A percentile compares a stretch with the other conserved stretches of the same genome.
Conservation (phyloP, 192 early-diverging fungal genomes). For the Entomortierella parvispora region DNA sequence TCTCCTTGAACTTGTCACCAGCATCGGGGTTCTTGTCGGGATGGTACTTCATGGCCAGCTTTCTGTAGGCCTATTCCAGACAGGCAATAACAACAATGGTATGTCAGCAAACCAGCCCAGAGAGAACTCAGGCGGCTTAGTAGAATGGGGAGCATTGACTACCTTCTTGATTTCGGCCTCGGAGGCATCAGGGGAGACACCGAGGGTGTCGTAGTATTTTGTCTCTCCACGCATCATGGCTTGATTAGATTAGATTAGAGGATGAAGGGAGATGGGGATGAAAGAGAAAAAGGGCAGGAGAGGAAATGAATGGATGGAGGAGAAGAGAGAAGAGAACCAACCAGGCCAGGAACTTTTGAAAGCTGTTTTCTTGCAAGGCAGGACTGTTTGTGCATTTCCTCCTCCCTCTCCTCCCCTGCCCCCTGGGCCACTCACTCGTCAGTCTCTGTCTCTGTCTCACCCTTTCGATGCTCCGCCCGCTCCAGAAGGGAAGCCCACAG, state of each 20-base stretch:
- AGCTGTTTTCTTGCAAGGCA: no score
- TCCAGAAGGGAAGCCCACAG: no score
- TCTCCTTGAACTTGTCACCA: slow-evolving; percentile 87
- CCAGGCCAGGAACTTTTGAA: no score
- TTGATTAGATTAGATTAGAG: slow-evolving; percentile 2
- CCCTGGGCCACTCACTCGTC: no score
- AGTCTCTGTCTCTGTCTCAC: no score
- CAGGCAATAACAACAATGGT: neutral
- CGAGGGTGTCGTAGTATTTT: slow-evolving; percentile 76
- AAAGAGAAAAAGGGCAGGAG: neutral
- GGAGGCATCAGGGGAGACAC: slow-evolving; percentile 56
- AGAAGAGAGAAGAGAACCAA: neutral
- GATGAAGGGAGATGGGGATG: neutral
- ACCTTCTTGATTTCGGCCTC: slow-evolving; percentile 62
- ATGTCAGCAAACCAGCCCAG: neutral
- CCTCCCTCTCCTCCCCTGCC: no score
- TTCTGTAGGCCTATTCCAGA: slow-evolving; percentile 60
- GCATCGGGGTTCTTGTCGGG: slow-evolving; percentile 85
- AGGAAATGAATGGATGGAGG: neutral
- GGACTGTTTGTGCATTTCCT: no score
- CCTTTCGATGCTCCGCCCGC: no score
- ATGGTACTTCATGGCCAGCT: slow-evolving; percentile 78
- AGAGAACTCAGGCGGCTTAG: neutral
- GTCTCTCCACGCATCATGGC: slow-evolving; percentile 45
- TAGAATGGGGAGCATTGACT: neutral